Evolutionary conservation across 108 stramenopile species (phyloP).

Genomic region (Asterionellopsis glacialis): DNA sequence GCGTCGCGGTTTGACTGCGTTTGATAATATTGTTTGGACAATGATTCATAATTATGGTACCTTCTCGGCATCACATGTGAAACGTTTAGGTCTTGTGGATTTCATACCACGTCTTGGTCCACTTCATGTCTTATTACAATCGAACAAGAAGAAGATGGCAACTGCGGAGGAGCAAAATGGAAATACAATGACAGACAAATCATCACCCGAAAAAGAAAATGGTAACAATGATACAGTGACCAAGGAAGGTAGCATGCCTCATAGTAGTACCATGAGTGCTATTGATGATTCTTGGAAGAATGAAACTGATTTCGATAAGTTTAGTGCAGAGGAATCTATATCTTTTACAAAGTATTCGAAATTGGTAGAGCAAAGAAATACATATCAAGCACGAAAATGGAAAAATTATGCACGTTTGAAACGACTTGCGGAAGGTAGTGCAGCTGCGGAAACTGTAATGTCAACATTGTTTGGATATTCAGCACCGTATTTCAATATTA

Average conservation of each 20-base stretch:
- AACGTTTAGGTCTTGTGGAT: slow-evolving; percentile 62
- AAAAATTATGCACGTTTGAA: slow-evolving; percentile 18
- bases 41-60: slow-evolving; percentile 57
- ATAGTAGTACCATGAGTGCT: neutral
- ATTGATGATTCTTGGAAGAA: slow-evolving; percentile 6
- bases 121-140: slow-evolving; percentile 36
- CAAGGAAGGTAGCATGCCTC: neutral
- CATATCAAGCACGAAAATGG: slow-evolving; percentile 13
- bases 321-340: slow-evolving; percentile 19
- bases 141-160: slow-evolving; percentile 12
- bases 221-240: slow-evolving; percentile 6
- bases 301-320: slow-evolving; percentile 30
- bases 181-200: neutral
- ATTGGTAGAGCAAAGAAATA: slow-evolving; percentile 26
- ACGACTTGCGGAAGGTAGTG: slow-evolving; percentile 23
- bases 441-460: slow-evolving; percentile 23
- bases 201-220: slow-evolving; percentile 1
- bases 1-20: slow-evolving; percentile 20
- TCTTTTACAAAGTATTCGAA: slow-evolving; percentile 21
- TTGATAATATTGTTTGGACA: slow-evolving; percentile 57
- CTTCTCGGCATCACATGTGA: slow-evolving; percentile 52
- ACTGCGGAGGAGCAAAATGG: neutral
- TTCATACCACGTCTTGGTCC: slow-evolving; percentile 45
- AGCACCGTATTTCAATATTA: slow-evolving; percentile 3
- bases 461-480: slow-evolving; percentile 16